Evolutionary conservation across 2,329 filamentous ascomycete genomes (phyloP), one percentile per base, ranked within the genome.

Genomic region (Hypoxylon sp.): DNA sequence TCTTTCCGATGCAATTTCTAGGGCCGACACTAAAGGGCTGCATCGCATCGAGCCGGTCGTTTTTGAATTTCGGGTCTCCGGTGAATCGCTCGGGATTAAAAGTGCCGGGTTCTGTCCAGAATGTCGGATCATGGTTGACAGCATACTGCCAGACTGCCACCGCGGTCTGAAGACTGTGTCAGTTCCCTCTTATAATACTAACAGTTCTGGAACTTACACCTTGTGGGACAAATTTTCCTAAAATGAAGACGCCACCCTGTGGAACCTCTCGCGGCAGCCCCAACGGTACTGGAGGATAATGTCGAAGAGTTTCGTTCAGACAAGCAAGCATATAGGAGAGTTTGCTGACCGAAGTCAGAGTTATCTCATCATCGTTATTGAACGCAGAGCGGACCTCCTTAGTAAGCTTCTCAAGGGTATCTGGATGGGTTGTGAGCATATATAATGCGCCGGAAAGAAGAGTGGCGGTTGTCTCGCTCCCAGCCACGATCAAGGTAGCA

Each of bases 21-120:
- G 78, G 73, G 0, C 79, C 78, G 2, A 76, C 41, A 2, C 72
- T 72, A 49, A 82, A 80, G 1, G 78, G 75, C 62, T 80, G 74
- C 37, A 77, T 68, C 1, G 70, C 72, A 0, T 73, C 72, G 31
- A 68, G 67, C 23, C 69, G 71, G 54, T 82, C 78, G n/a, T 56
- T 43, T 0, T 57, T 60, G 57, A 74, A 81, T 2, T 64, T 65
- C 4, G 63, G 55, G 7, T 74, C 70, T 9, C 65, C 68, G 1
- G 76, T 60, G 69, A 75, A 82, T 0, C 79, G 70, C 59, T 82
- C 77, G 0, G 80, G 80, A 4, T 67, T 68, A 59, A 74, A 83
- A 0, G 60, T 62, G 15, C 74, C 65, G 0, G 79, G 73, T 1
- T 77, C 68, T 7, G 66, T 67, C 56, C 56, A 59, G 61, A 79